phyloP scores from a whole-genome alignment of 768 basidiomycete species.

The Trametes cubensis region DNA sequence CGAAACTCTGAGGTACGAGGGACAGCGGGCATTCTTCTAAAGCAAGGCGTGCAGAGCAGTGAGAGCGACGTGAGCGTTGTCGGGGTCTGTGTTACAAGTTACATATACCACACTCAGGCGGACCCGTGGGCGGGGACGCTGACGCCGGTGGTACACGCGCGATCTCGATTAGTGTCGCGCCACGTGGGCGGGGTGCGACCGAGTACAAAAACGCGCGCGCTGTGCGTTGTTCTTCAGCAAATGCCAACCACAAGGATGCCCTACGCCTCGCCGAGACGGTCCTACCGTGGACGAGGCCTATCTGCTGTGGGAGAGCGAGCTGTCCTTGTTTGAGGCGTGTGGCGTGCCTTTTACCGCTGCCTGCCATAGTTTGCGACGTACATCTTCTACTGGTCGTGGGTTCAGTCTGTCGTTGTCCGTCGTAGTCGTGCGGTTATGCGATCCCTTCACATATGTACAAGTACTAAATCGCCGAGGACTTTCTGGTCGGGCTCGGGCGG shows the following conservation, averaged over 20 bases:
- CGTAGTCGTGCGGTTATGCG: neutral
- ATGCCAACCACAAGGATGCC: conserved; percentile 35
- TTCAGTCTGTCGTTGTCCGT: neutral
- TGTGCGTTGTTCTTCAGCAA: conserved; percentile 17
- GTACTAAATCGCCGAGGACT: no score
- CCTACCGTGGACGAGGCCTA: conserved; percentile 28
- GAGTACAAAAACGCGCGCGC: conserved; percentile 17
- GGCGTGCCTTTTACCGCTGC: conserved; percentile 51
- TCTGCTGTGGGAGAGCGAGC: conserved; percentile 41
- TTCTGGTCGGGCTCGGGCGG: no score
- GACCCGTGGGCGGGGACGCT: neutral
- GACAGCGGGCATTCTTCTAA: conserved; percentile 54
- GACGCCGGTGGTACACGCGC: neutral
- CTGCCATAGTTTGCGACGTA: conserved; percentile 59
- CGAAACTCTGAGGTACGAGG: conserved; percentile 69
- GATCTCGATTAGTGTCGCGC: conserved; percentile 10
- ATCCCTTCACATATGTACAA: no score
- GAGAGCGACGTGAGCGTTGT: conserved; percentile 3
- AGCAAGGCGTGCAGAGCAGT: neutral
- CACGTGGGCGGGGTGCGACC: conserved; percentile 23
- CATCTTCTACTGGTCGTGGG: conserved; percentile 13
- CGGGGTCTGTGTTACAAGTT: neutral
- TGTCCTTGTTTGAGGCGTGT: conserved; percentile 78
- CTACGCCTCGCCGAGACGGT: conserved; percentile 28
- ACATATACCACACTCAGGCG: no score